Evolutionary conservation across 257 asterid species (phyloP).

Genomic region (Oldenlandia corymbosa): DNA sequence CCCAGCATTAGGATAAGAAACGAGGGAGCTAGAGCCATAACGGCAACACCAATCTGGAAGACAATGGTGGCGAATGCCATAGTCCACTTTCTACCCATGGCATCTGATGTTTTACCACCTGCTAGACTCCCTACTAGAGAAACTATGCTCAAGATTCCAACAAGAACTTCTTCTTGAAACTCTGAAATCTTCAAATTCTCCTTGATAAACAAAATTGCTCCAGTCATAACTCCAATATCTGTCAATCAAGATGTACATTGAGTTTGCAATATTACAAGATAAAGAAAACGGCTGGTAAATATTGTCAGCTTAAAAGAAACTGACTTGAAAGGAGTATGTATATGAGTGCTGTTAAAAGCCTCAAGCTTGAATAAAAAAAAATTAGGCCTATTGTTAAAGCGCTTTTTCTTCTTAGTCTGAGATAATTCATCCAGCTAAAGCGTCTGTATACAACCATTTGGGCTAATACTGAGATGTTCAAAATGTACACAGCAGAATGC

Average conservation of each 20-base stretch:
- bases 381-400: background rate
- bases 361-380: background rate
- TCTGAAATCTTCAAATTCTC: conserved; percentile 70
- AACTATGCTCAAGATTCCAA: conserved; percentile 72
- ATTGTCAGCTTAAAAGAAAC: too few relatives aligned
- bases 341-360: background rate
- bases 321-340: too few relatives aligned
- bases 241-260: too few relatives aligned
- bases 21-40: conserved; percentile 77
- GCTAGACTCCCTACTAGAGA: conserved; percentile 78
- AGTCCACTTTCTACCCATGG: conserved; percentile 88
- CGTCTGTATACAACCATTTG: too few relatives aligned
- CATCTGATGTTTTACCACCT: conserved; percentile 82
- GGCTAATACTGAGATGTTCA: too few relatives aligned
- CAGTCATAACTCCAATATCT: conserved; percentile 98
- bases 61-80: conserved; percentile 82
- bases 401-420: background rate
- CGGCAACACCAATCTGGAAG: conserved; percentile 70
- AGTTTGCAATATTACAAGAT: background rate
- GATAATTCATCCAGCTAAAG: too few relatives aligned
- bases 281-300: background rate
- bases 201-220: conserved; percentile 77
- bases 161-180: conserved; percentile 71
- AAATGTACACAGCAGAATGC: too few relatives aligned
- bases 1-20: conserved; percentile 61